Evolutionary conservation across 2,329 filamentous ascomycete genomes (phyloP).

Genomic region (Pyricularia grisea): DNA sequence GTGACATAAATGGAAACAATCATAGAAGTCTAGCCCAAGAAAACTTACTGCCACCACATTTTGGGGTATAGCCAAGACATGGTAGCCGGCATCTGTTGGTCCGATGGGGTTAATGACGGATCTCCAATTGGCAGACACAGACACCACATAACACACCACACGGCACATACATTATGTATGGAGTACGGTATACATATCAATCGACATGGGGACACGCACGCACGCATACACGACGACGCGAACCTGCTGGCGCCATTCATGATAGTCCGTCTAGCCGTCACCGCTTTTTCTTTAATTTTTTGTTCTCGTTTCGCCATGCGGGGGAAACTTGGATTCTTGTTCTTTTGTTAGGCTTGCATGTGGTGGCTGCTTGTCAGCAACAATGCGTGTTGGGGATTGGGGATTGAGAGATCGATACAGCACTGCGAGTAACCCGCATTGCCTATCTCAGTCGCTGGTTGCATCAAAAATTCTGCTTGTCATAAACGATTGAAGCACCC

Average conservation of each 20-base stretch:
- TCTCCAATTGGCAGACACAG: not conserved
- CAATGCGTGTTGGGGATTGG: not conserved
- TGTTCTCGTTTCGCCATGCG: not conserved
- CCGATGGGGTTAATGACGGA: not conserved
- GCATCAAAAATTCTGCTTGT: not conserved
- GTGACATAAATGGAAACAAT: not conserved
- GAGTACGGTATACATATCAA: not conserved
- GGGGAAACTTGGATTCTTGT: not conserved
- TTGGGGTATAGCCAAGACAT: not conserved
- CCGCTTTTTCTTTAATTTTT: not conserved
- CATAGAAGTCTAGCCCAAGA: not conserved
- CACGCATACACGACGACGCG: not conserved
- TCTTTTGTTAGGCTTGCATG: not conserved
- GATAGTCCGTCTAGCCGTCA: not conserved
- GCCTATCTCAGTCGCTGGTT: not conserved
- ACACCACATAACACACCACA: too few species aligned
- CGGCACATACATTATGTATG: not conserved
- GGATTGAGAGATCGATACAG: not conserved
- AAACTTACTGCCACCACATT: not conserved
- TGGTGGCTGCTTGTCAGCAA: not conserved
- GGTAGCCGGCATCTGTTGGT: not conserved
- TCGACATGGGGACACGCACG: not conserved
- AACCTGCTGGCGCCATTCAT: not conserved
- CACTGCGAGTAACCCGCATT: not conserved
- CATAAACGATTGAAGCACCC: not conserved